Base-by-base conservation (phyloP, 768 basidiomycete species). In the Lactarius akahatsu region DNA sequence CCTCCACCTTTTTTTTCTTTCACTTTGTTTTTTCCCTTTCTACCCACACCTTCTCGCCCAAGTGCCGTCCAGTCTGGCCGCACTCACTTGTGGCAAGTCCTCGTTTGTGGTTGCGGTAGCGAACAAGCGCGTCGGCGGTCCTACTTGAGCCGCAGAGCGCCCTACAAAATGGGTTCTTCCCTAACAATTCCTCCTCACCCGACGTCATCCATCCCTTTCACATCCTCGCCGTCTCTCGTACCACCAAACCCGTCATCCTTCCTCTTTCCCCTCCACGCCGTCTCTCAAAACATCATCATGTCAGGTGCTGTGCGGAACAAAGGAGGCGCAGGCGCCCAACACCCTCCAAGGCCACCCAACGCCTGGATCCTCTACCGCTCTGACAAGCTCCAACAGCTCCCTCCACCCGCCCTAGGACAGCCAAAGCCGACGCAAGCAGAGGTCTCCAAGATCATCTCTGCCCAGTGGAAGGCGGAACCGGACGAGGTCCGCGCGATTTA, bases 311-410 rank as follows among this genome's bases (percentile, higher is more conserved):
- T 28, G 13, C 60, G 58, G 47, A 64, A 56, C 55, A 64, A 50
- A 41, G n/a, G 59, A 55, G 61, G 50, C 60, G 41, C 62, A 16
- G 59, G 56, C 45, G 66, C 55, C 50, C 59, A 57, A 40, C 50
- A 58, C 8, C 47, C 73, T 2, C 78, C 79, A 18, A 76, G 82
- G 30, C 82, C 82, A 18, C 80, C 79, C 36, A 83, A 82, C 70
- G 80, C 82, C 10, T 82, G 82, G 82, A 82, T 83, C 69, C 70
- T 83, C 15, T 83, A 82, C 69, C 78, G 82, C n/a, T 81, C 80
- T 6, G 79, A 80, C 64, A 79, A 77, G 64, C 73, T 82, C 28
- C 75, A 72, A 60, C 71, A 76, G 15, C 73, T 80, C 62, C 72
- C 73, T 26, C 67, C 72, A 23, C 59, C 71, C 58, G 41, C 70